Conservation (phyloP, 2,329 filamentous ascomycete genomes). For the Aureobasidium sp. region DNA sequence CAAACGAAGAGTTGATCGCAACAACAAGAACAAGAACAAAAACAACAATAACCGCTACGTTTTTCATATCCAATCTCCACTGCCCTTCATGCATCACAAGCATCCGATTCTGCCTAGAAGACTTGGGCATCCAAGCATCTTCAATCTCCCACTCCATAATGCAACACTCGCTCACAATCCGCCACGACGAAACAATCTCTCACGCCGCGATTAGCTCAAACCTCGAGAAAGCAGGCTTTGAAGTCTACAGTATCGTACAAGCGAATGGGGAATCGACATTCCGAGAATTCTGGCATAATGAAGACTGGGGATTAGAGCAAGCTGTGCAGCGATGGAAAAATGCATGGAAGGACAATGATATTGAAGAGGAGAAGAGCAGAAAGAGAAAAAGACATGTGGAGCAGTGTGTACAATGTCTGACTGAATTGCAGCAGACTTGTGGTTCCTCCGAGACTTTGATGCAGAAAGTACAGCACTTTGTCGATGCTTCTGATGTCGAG, state of each 20-base stretch:
- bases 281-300: background rate
- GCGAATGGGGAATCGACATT: background rate
- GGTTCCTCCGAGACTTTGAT: background rate
- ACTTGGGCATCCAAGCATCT: slow-evolving; percentile 38
- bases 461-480: background rate
- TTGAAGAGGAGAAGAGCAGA: background rate
- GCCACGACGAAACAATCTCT: slow-evolving; percentile 39
- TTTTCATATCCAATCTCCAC: slow-evolving; percentile 66
- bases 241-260: slow-evolving; percentile 43
- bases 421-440: background rate
- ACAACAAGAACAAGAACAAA: slow-evolving; percentile 20
- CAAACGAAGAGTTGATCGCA: background rate
- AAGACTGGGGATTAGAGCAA: slow-evolving; percentile 12
- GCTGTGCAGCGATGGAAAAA: slow-evolving; percentile 16
- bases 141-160: slow-evolving; percentile 63
- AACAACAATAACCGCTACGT: slow-evolving; percentile 33
- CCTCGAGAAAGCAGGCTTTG: slow-evolving; percentile 51
- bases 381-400: slow-evolving; percentile 12
- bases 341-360: slow-evolving; percentile 1
- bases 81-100: slow-evolving; percentile 64
- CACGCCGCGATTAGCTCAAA: slow-evolving; percentile 33
- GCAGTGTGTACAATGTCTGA: slow-evolving; percentile 12
- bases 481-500: background rate
- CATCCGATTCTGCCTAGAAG: slow-evolving; percentile 51
- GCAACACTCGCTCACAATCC: slow-evolving; percentile 58